These are phyloP conservation scores for Penicillium lagena DNA, from an alignment of 495 filamentous ascomycete species.

Conservation along the genomic window DNA sequence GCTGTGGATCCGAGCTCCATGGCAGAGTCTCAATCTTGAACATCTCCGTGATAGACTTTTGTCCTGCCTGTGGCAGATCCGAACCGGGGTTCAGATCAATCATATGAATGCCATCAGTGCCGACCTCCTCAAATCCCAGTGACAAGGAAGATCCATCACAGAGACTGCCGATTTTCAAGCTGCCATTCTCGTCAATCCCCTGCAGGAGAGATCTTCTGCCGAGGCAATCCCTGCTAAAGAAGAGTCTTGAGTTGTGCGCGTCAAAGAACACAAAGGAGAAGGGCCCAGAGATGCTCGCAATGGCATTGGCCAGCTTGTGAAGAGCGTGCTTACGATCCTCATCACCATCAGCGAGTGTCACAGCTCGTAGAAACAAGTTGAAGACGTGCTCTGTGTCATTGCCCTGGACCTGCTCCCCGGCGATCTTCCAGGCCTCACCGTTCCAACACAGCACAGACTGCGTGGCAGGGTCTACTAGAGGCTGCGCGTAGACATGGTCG, in stretches of 20 bases:
- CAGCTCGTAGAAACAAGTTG: conserved; percentile 49
- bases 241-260: conserved; percentile 49
- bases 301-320: conserved; percentile 40
- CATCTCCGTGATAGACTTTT: neutral
- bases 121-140: conserved; percentile 67
- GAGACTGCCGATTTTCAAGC: conserved; percentile 69
- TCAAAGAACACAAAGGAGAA: conserved; percentile 92
- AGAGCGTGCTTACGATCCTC: conserved; percentile 10
- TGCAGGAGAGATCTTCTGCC: conserved; percentile 77
- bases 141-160: conserved; percentile 44
- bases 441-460: conserved; percentile 91
- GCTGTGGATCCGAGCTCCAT: conserved; percentile 18
- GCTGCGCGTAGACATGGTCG: conserved; percentile 62
- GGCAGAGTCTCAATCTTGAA: conserved; percentile 27
- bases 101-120: conserved; percentile 71
- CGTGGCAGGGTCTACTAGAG: conserved; percentile 53
- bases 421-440: conserved; percentile 90
- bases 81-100: conserved; percentile 41
- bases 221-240: conserved; percentile 78
- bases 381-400: conserved; percentile 79
- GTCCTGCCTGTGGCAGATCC: neutral
- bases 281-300: conserved; percentile 69
- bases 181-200: conserved; percentile 34
- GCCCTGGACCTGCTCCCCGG: conserved; percentile 41
- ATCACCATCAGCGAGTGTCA: neutral